Base-by-base conservation (phyloP, 257 asterid species). In the Nicotiana tomentosiformis region DNA sequence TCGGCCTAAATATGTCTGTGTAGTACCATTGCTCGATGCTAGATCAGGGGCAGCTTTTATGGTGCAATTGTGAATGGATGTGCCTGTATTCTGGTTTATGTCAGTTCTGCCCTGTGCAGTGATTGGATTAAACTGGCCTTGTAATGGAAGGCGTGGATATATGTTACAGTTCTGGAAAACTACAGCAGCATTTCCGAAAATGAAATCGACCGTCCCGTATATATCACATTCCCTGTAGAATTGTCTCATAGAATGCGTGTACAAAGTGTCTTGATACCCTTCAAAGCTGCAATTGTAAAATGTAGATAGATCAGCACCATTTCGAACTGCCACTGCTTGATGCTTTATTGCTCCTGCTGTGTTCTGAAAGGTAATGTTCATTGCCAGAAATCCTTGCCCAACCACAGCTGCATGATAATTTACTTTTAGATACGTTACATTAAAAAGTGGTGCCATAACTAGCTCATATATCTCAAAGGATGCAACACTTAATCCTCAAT, bases 181-280 rank as follows among this genome's bases (percentile, higher is more conserved):
- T 8, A 78, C 82, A 1, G 88, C 90, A 3, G 86, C 90, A n/a
- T 87, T 87, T 37, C 90, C 90, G 18, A 87, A 87, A 43, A 87
- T 85, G 81, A 74, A 87, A n/a, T 87, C 90, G 0, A 87, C 81
- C 0, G 90, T 85, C 3, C 90, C 90, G 10, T 85, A 87, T 5
- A 87, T 51, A 57, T 87, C 88, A 10, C 90, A 86, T 70, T 84
- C 85, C 35, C 81, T 81, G 77, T 86, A 86, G 57, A 86, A 86
- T 69, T 86, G 89, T n/a, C 89, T 60, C 77, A 67, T 39, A 2
- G 89, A 84, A 56, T 86, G 89, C 0, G 82, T 23, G 80, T 84
- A 86, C 0, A 86, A 60, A 2, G 89, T 84, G 60, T 84, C 89
- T 84, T 86, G 89, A 37, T 84, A 87, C 9, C 83, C 90, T 81